Base-by-base conservation (phyloP, 2,329 filamentous ascomycete species). In the Mycosphaerella sp. region DNA sequence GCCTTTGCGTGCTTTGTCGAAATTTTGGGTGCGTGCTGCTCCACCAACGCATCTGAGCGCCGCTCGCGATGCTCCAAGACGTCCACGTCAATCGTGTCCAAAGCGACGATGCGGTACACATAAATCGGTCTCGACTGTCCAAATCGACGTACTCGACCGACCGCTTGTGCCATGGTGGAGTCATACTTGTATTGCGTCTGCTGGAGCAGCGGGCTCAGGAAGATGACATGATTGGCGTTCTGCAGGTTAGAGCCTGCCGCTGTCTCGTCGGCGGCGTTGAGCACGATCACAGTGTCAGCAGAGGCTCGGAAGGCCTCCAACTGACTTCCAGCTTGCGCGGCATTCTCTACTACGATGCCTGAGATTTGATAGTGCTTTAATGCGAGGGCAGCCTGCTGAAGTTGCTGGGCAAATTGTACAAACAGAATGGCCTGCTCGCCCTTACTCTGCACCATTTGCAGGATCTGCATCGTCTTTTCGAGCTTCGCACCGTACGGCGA, bases 101-200 rank as follows among this genome's bases (percentile, higher is more conserved):
- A 86, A 9, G 89, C 93, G 7, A 95, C 84, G 17, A 97, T 84
- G 1, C 92, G 77, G 63, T 84, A 84, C 12, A 84, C 75, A 50
- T 80, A 73, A 1, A 86, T 82, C 1, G 66, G 65, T 60, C 77
- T 80, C 38, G 69, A 67, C 62, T 87, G 83, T 0, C 81, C 79
- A 53, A 78, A 81, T 1, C 84, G 74, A 5, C 77, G 74, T 7
- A 76, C 75, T 38, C 84, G 77, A 1, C 83, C 84, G 17, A 85
- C 80, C 0, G 82, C 82, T 57, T 87, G 84, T 0, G 74, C 77
- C 78, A 84, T 84, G 0, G 76, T 74, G 0, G 78, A 73, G 0
- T 80, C 73, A 62, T 83, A 86, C 4, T 76, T 71, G 43, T 80
- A 75, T 45, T 80, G 75, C 0, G 73, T 76, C 36, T 71, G 64